Base-by-base conservation (phyloP, 192 early-diverging fungal species). In the Phycomyces blakesleeanus region DNA sequence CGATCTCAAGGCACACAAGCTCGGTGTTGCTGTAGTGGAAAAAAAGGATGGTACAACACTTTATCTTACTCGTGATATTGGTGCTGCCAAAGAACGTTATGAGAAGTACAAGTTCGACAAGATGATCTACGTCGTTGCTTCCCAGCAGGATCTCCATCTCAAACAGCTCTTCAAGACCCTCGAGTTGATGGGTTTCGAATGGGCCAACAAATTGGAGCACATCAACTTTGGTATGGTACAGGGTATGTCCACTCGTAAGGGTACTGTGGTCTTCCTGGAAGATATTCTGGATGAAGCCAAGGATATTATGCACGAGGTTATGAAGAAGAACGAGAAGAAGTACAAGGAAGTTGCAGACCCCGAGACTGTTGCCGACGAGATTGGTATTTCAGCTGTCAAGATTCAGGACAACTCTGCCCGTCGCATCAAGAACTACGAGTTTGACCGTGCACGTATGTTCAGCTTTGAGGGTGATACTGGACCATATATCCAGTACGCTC, bases 401-500 rank as follows among this genome's bases (percentile, higher is more conserved):
- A 81, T 95, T 53, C 93, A 96, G 75, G 95, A 98, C 74, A 91
- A 95, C 78, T 73, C 86, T 21, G 90, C 94, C 27, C 87, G 82
- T 67, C 91, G 97, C 63, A 83, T 92, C 78, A 93, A 93, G 78
- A 94, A 97, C 83, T 99, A 99, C 67, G 87, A 85, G 34, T 96
- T 99, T 71, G 84, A 93, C 73, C 92, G 89, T 86, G 81, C 82
- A 64, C 86, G 92, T 62, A 96, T 98, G 87, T 88, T 95, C 69
- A 83, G 86, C 62, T 96, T 96, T 68, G 95, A 98, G 74, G 97
- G 97, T 68, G 93, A 96, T 78, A 99, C 97, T 34, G 97, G 96
- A n/a, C 97, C 97, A 20, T 98, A 98, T 79, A 79, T 98, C 25
- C 96, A 97, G 81, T 99, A 96, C 73, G 90, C 96, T n/a, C 96